Conservation (phyloP, 805 yeast genomes). For the Metschnikowia bowlesiae region DNA sequence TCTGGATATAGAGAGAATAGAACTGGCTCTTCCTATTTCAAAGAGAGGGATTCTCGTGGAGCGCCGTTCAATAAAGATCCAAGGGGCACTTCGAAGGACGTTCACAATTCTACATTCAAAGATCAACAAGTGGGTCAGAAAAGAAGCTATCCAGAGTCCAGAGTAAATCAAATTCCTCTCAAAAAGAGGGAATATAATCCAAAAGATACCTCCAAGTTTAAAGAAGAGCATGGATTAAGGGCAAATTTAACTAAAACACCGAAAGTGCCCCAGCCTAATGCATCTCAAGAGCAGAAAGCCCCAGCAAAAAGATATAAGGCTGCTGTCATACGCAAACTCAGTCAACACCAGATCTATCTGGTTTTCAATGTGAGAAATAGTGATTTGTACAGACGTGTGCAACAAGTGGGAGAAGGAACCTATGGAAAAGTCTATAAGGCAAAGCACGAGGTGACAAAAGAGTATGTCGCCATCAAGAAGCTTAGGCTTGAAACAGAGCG, state of each 20-base stretch:
- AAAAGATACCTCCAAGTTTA: neutral
- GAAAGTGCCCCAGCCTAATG: neutral
- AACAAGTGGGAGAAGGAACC: conserved; percentile 98
- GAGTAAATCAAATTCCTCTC: neutral
- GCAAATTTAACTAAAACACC: neutral
- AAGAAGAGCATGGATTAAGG: neutral
- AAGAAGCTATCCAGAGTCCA: conserved; percentile 7
- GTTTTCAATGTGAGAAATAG: conserved; percentile 24
- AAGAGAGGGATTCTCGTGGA: conserved; percentile 1
- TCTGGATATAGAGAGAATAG: neutral
- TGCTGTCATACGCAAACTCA: conserved; percentile 14
- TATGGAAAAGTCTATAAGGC: conserved; percentile 96
- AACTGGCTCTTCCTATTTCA: neutral
- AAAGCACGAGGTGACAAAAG: conserved; percentile 59
- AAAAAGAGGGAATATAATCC: conserved; percentile 9
- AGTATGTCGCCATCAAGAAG: conserved; percentile 80
- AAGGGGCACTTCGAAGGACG: conserved; percentile 1
- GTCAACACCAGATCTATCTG: conserved; percentile 31
- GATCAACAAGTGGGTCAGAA: neutral
- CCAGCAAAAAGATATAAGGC: neutral
- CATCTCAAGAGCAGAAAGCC: neutral
- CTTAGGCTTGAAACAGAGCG: conserved; percentile 80
- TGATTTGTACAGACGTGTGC: conserved; percentile 59
- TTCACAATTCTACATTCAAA: neutral
- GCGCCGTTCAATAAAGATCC: neutral